Evolutionary conservation across 2,329 filamentous ascomycete species (phyloP).

Genomic region (Hawksworthiomyces lignivorus): DNA sequence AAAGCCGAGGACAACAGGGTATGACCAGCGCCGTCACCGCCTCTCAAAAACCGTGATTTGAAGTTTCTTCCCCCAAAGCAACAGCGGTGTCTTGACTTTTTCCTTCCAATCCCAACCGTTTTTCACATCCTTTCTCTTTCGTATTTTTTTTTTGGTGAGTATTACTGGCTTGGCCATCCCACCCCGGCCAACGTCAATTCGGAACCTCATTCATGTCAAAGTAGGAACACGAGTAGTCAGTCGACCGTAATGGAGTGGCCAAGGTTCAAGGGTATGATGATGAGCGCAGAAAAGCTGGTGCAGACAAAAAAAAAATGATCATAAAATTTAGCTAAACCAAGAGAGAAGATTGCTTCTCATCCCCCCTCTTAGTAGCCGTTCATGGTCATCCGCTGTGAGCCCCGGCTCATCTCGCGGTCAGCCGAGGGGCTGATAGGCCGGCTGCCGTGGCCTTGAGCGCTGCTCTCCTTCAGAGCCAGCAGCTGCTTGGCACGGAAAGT

Average conservation of each 20-base stretch:
- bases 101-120: conserved; percentile 6
- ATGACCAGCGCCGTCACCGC: conserved; percentile 12
- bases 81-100: conserved; percentile 4
- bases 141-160: conserved; percentile 3
- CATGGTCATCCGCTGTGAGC: conserved; percentile 96
- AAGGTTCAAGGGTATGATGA: conserved; percentile 13
- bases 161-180: too few species aligned
- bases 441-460: conserved; percentile 72
- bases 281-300: conserved; percentile 2
- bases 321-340: background rate
- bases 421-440: conserved; percentile 92
- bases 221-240: too few species aligned
- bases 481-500: conserved; percentile 99
- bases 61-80: conserved; percentile 4
- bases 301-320: conserved; percentile 6
- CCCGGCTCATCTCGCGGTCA: conserved; percentile 91
- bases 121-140: conserved; percentile 6
- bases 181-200: too few species aligned
- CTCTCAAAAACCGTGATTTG: conserved; percentile 6
- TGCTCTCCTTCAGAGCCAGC: conserved; percentile 95
- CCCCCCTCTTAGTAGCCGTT: conserved; percentile 74
- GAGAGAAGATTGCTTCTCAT: conserved; percentile 7
- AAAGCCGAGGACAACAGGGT: conserved; percentile 14
- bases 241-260: too few species aligned
- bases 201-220: too few species aligned